A percentile compares a stretch with the other conserved stretches of the same genome.
These are phyloP conservation scores for Hypoxylon sp. DNA, from an alignment of 2,329 filamentous ascomycete species.

Conservation along the genomic window DNA sequence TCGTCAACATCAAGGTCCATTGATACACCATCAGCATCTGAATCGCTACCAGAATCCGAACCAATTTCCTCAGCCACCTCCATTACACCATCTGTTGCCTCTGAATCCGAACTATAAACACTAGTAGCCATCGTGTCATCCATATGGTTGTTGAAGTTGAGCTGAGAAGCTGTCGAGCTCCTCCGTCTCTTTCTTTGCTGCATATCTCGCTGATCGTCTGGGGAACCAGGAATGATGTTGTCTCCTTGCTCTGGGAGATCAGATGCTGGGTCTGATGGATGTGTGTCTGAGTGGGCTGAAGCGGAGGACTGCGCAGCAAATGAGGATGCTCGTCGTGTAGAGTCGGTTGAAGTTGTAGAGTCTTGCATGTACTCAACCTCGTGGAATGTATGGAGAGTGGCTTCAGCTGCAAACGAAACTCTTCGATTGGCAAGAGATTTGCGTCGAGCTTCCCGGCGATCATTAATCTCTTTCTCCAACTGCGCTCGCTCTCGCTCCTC, in stretches of 20 bases:
- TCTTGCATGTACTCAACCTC: conserved; percentile 92
- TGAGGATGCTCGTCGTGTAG: conserved; percentile 80
- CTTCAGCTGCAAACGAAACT: conserved; percentile 97
- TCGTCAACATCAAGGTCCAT: conserved; percentile 86
- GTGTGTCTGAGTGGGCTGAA: conserved; percentile 54
- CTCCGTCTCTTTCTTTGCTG: conserved; percentile 74
- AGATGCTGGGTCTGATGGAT: conserved; percentile 71
- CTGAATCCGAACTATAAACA: conserved; percentile 79
- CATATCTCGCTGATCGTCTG: conserved; percentile 75
- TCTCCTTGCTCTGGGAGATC: conserved; percentile 75
- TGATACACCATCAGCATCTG: conserved; percentile 80
- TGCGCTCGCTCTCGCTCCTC: conserved; percentile 76
- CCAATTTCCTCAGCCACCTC: conserved; percentile 69
- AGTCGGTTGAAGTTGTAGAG: conserved; percentile 84
- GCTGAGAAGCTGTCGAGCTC: conserved; percentile 76
- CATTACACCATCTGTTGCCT: conserved; percentile 68
- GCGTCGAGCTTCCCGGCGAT: conserved; percentile 87
- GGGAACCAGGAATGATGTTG: conserved; percentile 69
- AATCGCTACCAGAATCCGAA: conserved; percentile 64
- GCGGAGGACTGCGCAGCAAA: conserved; percentile 57
- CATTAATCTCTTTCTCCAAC: conserved; percentile 73
- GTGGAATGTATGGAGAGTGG: conserved; percentile 97
- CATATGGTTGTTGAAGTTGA: conserved; percentile 76
- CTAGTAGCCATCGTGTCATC: conserved; percentile 82
- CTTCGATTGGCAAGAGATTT: conserved; percentile 94